Evolutionary conservation across 1,284 basidiomycete genomes (phyloP), one percentile per base, ranked within the genome.

Genomic region (Heterobasidion annosum): DNA sequence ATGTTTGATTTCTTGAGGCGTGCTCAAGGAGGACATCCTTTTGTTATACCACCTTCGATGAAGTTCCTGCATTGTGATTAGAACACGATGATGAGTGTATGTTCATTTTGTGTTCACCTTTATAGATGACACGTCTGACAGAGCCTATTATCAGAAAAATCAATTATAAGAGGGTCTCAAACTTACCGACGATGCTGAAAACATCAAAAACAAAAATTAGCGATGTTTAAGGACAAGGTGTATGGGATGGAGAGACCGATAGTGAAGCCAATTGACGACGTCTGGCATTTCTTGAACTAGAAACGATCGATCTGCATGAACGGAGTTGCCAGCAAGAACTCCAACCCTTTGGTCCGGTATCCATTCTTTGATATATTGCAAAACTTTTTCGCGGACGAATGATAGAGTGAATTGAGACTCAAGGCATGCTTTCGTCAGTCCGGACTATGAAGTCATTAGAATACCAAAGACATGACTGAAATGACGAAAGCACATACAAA

Each of bases 261-360:
- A 91, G 66, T 91, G 88, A 49, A 91, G 72, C 78, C 83, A 86
- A 46, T 90, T 77, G 8, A 83, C 64, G 15, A 90, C 66, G 54
- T 84, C 79, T 3, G 90, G 88, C 85, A 93, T 90, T 57, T 89
- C 80, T 62, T 81, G 78, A 1, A 70, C 72, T 12, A 94, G 71
- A 64, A 94, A 94, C 1, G 70, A 67, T 55, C 81, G 75, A 67
- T 94, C 91, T 1, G 79, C 81, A 62, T 94, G 89, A 1, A 93
- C 86, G 6, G 88, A 87, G 65, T 78, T 93, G 2, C 91, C 91
- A 0, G 91, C 89, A 12, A 94, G 76, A 9, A 91, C 77, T 3
- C 79, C 91, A 1, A 70, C 70, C 43, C 76, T 69, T 55, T 73
- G 71, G 19, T 74, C 66, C 1, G 89, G 88, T 34, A 91, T 73